A percentile compares a stretch with the other conserved stretches of the same genome.
phyloP scores from a whole-genome alignment of 1,284 basidiomycete species.

The Vanrija sp. region DNA sequence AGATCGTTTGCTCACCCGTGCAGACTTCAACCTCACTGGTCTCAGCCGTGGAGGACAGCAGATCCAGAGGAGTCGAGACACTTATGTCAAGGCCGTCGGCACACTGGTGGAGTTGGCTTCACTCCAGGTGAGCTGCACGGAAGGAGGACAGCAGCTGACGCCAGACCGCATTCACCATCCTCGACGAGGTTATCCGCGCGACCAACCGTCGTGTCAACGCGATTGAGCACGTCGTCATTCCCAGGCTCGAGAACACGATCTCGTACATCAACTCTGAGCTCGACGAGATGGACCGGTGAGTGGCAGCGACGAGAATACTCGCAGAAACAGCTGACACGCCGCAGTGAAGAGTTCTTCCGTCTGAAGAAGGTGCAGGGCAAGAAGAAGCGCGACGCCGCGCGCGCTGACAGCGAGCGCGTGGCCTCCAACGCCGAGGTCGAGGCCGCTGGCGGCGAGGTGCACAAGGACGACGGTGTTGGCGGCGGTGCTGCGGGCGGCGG shows the following conservation, averaged over 20 bases:
- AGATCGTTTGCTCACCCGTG: constrained; percentile 4
- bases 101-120: constrained; percentile 96
- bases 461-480: constrained; percentile 47
- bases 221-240: constrained; percentile 97
- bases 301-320: neutral
- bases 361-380: constrained; percentile 96
- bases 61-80: constrained; percentile 86
- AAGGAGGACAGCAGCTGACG: neutral
- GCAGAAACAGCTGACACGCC: neutral
- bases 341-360: constrained; percentile 85
- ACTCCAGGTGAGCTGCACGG: constrained; percentile 53
- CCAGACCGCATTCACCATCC: constrained; percentile 95
- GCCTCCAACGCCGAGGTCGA: constrained; percentile 27
- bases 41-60: constrained; percentile 96
- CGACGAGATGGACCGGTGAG: constrained; percentile 86
- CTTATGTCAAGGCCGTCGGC: constrained; percentile 94
- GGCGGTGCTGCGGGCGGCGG: constrained; percentile 43
- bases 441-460: constrained; percentile 45
- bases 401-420: constrained; percentile 27
- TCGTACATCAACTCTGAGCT: constrained; percentile 94
- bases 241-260: constrained; percentile 93
- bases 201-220: constrained; percentile 98
- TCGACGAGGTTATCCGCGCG: constrained; percentile 97
- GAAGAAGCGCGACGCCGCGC: constrained; percentile 73
- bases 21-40: constrained; percentile 97